Conservation (phyloP, 495 filamentous ascomycete genomes). For the Penicillium atrosanguineum region DNA sequence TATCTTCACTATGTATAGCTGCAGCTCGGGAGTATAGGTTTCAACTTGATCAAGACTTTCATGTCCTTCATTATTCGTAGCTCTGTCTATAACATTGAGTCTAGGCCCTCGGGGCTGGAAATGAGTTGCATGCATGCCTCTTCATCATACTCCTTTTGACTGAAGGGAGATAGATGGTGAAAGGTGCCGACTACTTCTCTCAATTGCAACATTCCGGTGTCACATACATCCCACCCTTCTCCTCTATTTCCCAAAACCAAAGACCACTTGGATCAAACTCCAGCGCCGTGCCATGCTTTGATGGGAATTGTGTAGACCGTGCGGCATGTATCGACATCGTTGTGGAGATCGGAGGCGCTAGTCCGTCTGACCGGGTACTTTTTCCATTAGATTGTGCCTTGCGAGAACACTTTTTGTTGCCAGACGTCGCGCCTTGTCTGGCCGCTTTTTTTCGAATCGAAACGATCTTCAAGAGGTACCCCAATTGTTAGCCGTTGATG, state of each 20-base stretch:
- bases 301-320: neutral
- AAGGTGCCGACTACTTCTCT: neutral
- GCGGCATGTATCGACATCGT: neutral
- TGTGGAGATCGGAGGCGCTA: neutral
- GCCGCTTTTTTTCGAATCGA: neutral
- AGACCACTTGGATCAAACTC: too few relatives aligned
- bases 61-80: neutral
- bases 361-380: neutral
- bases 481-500: neutral
- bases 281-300: too few relatives aligned
- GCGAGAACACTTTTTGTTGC: too few relatives aligned
- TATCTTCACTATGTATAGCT: neutral
- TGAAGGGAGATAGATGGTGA: neutral
- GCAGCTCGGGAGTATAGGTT: constrained; percentile 5
- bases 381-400: constrained; percentile 1
- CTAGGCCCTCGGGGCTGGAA: too few relatives aligned
- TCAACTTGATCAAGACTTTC: constrained; percentile 3
- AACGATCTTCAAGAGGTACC: neutral
- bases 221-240: neutral
- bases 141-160: neutral
- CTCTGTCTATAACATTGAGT: neutral
- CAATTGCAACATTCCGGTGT: neutral
- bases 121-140: too few relatives aligned
- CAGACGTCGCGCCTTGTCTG: neutral
- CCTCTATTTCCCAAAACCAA: neutral